Evolutionary conservation across 139 green algal species (phyloP).

Genomic region (Picochlorum sp.): DNA sequence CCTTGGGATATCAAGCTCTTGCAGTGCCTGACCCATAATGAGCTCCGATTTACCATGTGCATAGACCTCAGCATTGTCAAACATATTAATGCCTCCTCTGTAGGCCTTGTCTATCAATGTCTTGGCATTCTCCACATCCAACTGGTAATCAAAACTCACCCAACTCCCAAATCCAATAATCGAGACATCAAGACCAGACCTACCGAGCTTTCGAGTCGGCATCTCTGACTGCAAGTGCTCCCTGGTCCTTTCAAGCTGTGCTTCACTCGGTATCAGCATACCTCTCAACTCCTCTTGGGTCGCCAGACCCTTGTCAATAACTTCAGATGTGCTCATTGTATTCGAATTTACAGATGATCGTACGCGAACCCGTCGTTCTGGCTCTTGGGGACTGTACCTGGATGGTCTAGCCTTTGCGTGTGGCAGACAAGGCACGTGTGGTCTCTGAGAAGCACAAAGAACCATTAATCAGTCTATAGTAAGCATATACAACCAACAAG

Average conservation of each 20-base stretch:
- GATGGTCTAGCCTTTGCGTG: no score
- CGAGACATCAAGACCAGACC: slow-evolving; percentile 52
- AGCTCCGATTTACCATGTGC: slow-evolving; percentile 57
- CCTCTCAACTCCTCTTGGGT: not conserved
- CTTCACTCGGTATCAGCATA: not conserved
- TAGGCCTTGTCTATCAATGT: slow-evolving; percentile 41
- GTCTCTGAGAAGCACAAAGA: no score
- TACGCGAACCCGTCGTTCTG: no score
- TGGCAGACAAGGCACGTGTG: no score
- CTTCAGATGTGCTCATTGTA: no score
- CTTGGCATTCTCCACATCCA: slow-evolving; percentile 44
- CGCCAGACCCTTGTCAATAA: not conserved
- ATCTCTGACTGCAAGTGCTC: slow-evolving; percentile 23
- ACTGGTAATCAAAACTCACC: slow-evolving; percentile 55
- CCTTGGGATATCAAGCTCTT: slow-evolving; percentile 57
- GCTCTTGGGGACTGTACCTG: no score
- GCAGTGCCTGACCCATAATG: slow-evolving; percentile 67
- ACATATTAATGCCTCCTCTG: slow-evolving; percentile 66
- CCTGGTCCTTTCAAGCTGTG: not conserved
- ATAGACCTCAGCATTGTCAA: slow-evolving; percentile 84
- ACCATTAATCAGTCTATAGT: no score
- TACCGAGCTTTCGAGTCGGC: slow-evolving; percentile 50
- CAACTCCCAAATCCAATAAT: slow-evolving; percentile 55
- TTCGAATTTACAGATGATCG: no score
- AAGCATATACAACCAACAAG: no score